These are phyloP conservation scores for Kazachstania taianensis DNA, from an alignment of 805 yeast genomes.

Conservation along the genomic window DNA sequence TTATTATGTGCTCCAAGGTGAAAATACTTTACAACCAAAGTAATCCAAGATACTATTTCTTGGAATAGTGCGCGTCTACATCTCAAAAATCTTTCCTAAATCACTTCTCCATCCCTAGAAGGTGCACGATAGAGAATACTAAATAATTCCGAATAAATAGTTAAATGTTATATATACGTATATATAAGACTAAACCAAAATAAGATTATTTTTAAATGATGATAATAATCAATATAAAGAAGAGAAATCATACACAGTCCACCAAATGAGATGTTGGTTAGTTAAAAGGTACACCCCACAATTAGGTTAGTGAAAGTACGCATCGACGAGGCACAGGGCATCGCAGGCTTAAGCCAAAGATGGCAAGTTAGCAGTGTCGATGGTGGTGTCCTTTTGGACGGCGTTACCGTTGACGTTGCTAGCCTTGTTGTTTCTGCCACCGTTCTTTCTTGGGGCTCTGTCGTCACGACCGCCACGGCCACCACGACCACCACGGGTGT, in stretches of 20 bases:
- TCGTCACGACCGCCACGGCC: slow-evolving; percentile 31
- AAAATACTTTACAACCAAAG: too few relatives aligned
- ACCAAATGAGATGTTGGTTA: slow-evolving; percentile 1
- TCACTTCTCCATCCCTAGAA: too few relatives aligned
- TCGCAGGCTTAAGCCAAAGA: slow-evolving; percentile 38
- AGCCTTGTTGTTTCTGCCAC: slow-evolving; percentile 25
- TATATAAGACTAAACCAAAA: background rate
- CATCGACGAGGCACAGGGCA: background rate
- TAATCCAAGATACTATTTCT: too few relatives aligned
- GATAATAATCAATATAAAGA: background rate
- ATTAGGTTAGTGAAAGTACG: background rate
- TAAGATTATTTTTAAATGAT: background rate
- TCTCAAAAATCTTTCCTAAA: too few relatives aligned
- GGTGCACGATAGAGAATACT: too few relatives aligned
- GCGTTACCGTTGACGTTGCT: slow-evolving; percentile 16
- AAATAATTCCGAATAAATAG: too few relatives aligned
- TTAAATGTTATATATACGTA: slow-evolving; percentile 1
- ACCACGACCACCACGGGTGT: slow-evolving; percentile 25
- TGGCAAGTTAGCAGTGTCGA: slow-evolving; percentile 64
- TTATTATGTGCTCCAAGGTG: too few relatives aligned
- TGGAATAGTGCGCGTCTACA: too few relatives aligned
- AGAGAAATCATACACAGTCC: slow-evolving; percentile 5
- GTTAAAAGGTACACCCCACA: too few relatives aligned
- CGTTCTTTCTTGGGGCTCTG: slow-evolving; percentile 24
- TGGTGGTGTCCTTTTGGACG: slow-evolving; percentile 29